Evolutionary conservation across 164 flowering plant genomes (phyloP).

Genomic region (Berberis vulgaris): DNA sequence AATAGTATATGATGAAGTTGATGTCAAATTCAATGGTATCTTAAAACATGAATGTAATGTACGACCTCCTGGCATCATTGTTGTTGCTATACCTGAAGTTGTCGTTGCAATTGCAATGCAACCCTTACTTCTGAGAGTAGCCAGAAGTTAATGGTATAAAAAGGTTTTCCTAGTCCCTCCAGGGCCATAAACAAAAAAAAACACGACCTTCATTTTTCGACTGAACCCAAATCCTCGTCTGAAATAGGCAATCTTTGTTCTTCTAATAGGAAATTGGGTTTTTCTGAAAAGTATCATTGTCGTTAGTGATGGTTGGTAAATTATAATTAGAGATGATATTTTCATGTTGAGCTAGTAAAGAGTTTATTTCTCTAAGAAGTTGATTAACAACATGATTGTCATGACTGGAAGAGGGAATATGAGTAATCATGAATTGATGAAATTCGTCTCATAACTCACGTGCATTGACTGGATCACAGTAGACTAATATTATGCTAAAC

Average conservation of each 20-base stretch:
- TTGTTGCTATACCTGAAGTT: constrained; percentile 13
- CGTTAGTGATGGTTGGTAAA: not conserved
- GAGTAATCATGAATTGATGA: too few relatives aligned
- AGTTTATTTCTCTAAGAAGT: not conserved
- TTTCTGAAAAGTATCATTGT: not conserved
- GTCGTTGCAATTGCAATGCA: constrained; percentile 7
- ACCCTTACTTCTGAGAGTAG: constrained; percentile 3
- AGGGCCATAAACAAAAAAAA: constrained; percentile 16
- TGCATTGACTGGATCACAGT: not conserved
- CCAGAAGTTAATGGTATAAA: constrained; percentile 13
- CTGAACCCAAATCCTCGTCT: not conserved
- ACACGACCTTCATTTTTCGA: not conserved
- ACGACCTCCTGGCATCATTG: constrained; percentile 12
- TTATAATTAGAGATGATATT: not conserved
- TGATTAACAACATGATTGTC: not conserved
- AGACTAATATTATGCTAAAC: not conserved
- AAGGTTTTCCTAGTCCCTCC: constrained; percentile 14
- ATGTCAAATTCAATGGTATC: not conserved
- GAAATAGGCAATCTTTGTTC: not conserved
- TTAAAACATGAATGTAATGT: constrained; percentile 25
- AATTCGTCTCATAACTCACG: constrained; percentile 1
- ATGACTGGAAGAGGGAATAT: not conserved
- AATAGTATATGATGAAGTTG: not conserved
- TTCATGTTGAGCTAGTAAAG: not conserved
- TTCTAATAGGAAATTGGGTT: not conserved